Percentiles rank a stretch among this genome's conserved stretches.
These are phyloP conservation scores for Logfia minima DNA, from an alignment of 129 eudicot genomes.

Conservation along the genomic window DNA sequence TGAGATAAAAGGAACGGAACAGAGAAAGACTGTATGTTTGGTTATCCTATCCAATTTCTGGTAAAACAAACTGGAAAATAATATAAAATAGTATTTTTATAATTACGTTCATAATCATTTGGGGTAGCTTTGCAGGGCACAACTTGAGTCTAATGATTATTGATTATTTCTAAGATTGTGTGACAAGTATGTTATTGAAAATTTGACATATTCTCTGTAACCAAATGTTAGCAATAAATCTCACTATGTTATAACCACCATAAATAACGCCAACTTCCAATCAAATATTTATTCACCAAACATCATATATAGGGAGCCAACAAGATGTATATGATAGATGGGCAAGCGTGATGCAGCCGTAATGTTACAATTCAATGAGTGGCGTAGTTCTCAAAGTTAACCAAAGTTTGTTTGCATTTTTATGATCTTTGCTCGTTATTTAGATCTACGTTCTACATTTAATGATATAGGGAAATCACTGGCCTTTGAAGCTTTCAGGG, in stretches of 20 bases:
- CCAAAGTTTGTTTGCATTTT: background rate
- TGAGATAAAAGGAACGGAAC: background rate
- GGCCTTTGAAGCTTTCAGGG: too few relatives aligned
- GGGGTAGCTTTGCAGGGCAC: background rate
- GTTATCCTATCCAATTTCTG: background rate
- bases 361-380: background rate
- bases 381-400: background rate
- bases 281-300: background rate
- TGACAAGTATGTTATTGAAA: background rate
- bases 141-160: background rate
- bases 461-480: too few relatives aligned
- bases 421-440: too few relatives aligned
- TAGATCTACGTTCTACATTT: too few relatives aligned
- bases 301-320: background rate
- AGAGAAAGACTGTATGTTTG: background rate
- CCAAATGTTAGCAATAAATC: background rate
- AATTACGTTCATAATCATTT: background rate
- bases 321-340: too few relatives aligned
- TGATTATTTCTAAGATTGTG: background rate
- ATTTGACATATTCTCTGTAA: background rate
- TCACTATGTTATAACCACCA: background rate
- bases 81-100: background rate
- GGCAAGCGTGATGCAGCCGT: background rate
- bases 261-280: background rate
- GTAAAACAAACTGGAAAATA: background rate